Conservation (phyloP, 1,284 basidiomycete species). For the Apiotrichum gamsii region DNA sequence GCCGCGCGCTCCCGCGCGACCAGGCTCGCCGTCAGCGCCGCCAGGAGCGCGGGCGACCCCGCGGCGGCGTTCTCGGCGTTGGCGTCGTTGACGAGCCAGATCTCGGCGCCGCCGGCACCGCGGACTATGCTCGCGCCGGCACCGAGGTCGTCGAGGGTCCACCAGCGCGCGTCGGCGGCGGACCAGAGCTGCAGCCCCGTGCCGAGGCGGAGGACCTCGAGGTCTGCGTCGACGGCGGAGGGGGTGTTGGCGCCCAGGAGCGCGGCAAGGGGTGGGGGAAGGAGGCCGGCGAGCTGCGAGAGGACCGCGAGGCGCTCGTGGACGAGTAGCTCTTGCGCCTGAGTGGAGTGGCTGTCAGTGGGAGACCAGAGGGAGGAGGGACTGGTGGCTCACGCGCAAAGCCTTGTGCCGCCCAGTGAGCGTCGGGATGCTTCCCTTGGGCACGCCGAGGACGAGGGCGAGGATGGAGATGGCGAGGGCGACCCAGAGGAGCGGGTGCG, state of each 20-base stretch:
- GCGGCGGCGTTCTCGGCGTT: slow-evolving; percentile 3
- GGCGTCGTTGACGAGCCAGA: slow-evolving; percentile 36
- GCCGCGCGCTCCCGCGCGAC: slow-evolving; percentile 29
- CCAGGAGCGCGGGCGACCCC: slow-evolving; percentile 9
- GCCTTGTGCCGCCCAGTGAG: slow-evolving; percentile 39
- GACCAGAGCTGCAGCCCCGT: slow-evolving; percentile 27
- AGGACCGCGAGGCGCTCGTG: slow-evolving; percentile 33
- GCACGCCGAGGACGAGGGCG: slow-evolving; percentile 37
- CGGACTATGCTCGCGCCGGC: slow-evolving; percentile 34
- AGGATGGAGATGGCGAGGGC: slow-evolving; percentile 29
- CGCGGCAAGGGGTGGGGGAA: slow-evolving; percentile 36
- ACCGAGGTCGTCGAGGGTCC: slow-evolving; percentile 39
- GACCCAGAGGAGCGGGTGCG: slow-evolving; percentile 42
- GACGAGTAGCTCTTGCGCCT: slow-evolving; percentile 36
- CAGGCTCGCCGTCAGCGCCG: slow-evolving; percentile 33
- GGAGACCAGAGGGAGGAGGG: too few relatives aligned
- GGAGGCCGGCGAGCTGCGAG: slow-evolving; percentile 33
- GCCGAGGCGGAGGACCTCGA: slow-evolving; percentile 23
- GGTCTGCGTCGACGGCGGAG: neutral
- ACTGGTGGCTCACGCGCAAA: slow-evolving; percentile 39
- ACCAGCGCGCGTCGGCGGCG: slow-evolving; percentile 15
- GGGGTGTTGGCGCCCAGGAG: slow-evolving; percentile 17
- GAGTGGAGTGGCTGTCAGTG: slow-evolving; percentile 3
- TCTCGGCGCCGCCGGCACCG: slow-evolving; percentile 19
- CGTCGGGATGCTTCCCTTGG: slow-evolving; percentile 39